A percentile compares a stretch with the other conserved stretches of the same genome.
These are phyloP conservation scores for Suillus paluster DNA, from an alignment of 768 basidiomycete genomes.

Conservation along the genomic window DNA sequence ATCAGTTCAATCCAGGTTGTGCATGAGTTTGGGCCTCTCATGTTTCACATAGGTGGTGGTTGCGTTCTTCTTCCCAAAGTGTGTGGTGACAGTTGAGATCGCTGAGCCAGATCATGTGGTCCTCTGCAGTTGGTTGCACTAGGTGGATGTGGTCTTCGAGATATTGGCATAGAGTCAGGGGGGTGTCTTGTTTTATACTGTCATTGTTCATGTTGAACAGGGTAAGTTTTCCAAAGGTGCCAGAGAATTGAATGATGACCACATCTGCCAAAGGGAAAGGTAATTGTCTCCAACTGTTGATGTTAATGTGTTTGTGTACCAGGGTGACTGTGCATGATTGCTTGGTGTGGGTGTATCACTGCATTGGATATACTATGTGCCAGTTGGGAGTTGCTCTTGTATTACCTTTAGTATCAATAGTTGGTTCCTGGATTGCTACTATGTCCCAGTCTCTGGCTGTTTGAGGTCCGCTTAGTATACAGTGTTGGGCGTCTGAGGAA, in stretches of 20 bases:
- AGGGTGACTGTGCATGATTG: slow-evolving; percentile 21
- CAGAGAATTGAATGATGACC: slow-evolving; percentile 18
- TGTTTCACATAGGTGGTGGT: slow-evolving; percentile 26
- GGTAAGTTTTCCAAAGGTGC: neutral
- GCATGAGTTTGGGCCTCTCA: neutral
- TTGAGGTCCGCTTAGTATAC: slow-evolving; percentile 17
- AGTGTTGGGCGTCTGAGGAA: slow-evolving; percentile 22
- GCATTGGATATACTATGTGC: neutral
- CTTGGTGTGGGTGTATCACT: neutral
- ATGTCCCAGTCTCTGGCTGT: slow-evolving; percentile 7
- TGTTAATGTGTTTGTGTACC: slow-evolving; percentile 20
- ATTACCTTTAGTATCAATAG: neutral
- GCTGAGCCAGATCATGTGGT: slow-evolving; percentile 28
- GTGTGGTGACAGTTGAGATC: slow-evolving; percentile 41
- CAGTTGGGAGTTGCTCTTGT: neutral
- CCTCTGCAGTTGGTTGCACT: neutral
- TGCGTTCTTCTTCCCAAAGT: slow-evolving; percentile 30
- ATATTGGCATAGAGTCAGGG: neutral
- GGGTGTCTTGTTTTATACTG: slow-evolving; percentile 4
- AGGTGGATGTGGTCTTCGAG: neutral
- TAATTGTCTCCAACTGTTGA: slow-evolving; percentile 29
- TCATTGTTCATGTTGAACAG: slow-evolving; percentile 23
- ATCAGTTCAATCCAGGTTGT: slow-evolving; percentile 26
- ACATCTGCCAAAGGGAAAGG: slow-evolving; percentile 24
- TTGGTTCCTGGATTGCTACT: slow-evolving; percentile 8